These are phyloP conservation scores for Myxozyma monticola DNA, from an alignment of 805 yeast genomes.

Conservation along the genomic window DNA sequence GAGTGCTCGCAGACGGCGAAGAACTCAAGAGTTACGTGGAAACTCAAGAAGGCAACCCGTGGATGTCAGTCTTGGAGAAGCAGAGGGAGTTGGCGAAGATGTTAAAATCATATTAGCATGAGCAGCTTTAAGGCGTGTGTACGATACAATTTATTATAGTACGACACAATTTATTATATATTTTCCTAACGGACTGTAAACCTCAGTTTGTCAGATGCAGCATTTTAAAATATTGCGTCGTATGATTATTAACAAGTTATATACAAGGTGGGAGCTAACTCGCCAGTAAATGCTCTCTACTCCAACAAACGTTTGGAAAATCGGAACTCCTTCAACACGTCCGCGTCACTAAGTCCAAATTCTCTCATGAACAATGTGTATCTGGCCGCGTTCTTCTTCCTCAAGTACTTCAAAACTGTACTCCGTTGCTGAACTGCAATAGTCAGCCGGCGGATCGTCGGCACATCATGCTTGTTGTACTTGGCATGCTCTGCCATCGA, in stretches of 20 bases:
- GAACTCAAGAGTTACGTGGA: slow-evolving; percentile 10
- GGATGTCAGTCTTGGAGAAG: slow-evolving; percentile 31
- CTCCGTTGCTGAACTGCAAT: slow-evolving; percentile 89
- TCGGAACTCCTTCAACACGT: slow-evolving; percentile 69
- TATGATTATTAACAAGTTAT: too few species aligned
- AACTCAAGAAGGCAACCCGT: slow-evolving; percentile 22
- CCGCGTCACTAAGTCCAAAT: slow-evolving; percentile 81
- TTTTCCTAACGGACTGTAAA: background rate
- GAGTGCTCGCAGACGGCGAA: slow-evolving; percentile 17
- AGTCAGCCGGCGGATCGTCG: slow-evolving; percentile 68
- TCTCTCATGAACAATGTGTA: slow-evolving; percentile 85
- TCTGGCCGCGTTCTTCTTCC: slow-evolving; percentile 73
- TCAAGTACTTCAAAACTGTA: slow-evolving; percentile 74
- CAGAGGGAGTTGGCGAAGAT: slow-evolving; percentile 30
- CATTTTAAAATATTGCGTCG: too few species aligned
- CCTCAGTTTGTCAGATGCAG: too few species aligned
- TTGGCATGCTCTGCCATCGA: slow-evolving; percentile 72
- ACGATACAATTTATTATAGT: background rate
- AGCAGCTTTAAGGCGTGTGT: background rate
- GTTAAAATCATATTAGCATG: slow-evolving; percentile 16
- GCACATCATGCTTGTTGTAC: slow-evolving; percentile 69
- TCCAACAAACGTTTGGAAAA: slow-evolving; percentile 14
- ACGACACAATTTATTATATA: background rate
- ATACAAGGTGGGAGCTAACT: too few species aligned
- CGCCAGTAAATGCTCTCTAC: too few species aligned